Evolutionary conservation across 495 filamentous ascomycete species (phyloP), one percentile per base, ranked within the genome.

Genomic region (Diplogelasinospora grovesii): DNA sequence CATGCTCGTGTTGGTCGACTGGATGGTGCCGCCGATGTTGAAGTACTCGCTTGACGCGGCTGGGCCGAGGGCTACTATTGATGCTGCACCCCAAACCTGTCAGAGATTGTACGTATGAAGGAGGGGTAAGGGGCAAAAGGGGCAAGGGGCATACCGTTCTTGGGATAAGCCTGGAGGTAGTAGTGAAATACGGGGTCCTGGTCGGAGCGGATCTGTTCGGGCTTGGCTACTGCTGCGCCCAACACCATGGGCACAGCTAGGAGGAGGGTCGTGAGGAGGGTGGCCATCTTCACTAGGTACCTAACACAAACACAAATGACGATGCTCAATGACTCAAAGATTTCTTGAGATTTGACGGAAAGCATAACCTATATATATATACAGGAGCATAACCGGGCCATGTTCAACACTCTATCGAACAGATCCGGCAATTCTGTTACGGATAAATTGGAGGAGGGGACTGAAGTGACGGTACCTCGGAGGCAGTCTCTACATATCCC

Each of bases 11-110:
- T 69, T 66, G 33, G 57, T 60, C 50, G 60, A 64, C 54, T 65
- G 62, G 48, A 74, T 72, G n/a, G 66, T 65, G 22, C 54, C 43
- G 13, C 55, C 66, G 53, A 72, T 73, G 48, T 56, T 59, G 54
- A 68, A 74, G 38, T 59, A 61, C 45, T 68, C 64, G 37, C 52
- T 52, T 28, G 50, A 61, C 22, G 56, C 43, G 46, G 69, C 69
- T 9, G 68, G 68, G 20, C 70, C 70, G 48, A 73, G 63, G 0
- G 69, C 67, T 0, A 69, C 65, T 19, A 65, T 58, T 9, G 56
- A 56, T 5, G 55, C 52, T 64, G 22, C 42, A 35, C 9, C 27
- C 29, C 28, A 38, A 38, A n/a, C n/a, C n/a, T n/a, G n/a, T n/a
- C n/a, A n/a, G n/a, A n/a, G n/a, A n/a, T n/a, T n/a, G n/a, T n/a